phyloP scores from a whole-genome alignment of 2,329 filamentous ascomycete species.

The Amesomyces nigricolor region DNA sequence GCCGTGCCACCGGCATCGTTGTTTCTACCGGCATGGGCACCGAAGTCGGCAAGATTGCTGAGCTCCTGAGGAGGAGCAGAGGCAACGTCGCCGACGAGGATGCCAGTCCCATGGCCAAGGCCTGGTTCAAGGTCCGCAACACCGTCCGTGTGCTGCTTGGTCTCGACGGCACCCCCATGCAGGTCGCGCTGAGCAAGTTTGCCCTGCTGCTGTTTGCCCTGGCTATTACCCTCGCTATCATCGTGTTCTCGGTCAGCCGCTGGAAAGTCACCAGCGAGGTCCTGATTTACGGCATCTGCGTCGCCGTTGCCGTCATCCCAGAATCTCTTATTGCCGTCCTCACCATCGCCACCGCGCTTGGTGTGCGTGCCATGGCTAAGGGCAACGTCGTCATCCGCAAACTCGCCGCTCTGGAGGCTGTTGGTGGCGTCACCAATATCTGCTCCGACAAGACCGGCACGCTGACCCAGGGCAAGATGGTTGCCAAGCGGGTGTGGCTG shows the following conservation, averaged over 20 bases:
- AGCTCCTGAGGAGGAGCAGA: constrained; percentile 46
- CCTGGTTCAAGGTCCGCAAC: constrained; percentile 24
- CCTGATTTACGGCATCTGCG: constrained; percentile 42
- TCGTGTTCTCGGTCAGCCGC: constrained; percentile 38
- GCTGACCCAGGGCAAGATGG: constrained; percentile 61
- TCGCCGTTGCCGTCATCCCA: constrained; percentile 48
- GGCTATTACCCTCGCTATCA: constrained; percentile 40
- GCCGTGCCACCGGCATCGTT: constrained; percentile 63
- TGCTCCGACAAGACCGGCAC: constrained; percentile 69
- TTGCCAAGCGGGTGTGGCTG: constrained; percentile 57
- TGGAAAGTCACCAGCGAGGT: constrained; percentile 43
- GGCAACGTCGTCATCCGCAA: constrained; percentile 53
- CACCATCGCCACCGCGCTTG: constrained; percentile 57
- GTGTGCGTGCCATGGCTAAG: constrained; percentile 50
- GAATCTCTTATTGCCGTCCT: constrained; percentile 57
- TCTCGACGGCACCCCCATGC: constrained; percentile 58
- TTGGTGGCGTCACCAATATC: constrained; percentile 64
- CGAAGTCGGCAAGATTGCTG: constrained; percentile 54
- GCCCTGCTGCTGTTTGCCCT: constrained; percentile 60
- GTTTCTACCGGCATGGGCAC: constrained; percentile 61
- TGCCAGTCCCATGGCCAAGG: constrained; percentile 15
- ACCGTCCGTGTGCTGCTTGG: constrained; percentile 39
- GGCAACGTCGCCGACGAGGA: constrained; percentile 36
- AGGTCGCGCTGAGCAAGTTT: constrained; percentile 62
- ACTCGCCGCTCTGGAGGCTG: constrained; percentile 59